phyloP scores from a whole-genome alignment of 2,329 filamentous ascomycete species.

The Aspergillus versicolor region DNA sequence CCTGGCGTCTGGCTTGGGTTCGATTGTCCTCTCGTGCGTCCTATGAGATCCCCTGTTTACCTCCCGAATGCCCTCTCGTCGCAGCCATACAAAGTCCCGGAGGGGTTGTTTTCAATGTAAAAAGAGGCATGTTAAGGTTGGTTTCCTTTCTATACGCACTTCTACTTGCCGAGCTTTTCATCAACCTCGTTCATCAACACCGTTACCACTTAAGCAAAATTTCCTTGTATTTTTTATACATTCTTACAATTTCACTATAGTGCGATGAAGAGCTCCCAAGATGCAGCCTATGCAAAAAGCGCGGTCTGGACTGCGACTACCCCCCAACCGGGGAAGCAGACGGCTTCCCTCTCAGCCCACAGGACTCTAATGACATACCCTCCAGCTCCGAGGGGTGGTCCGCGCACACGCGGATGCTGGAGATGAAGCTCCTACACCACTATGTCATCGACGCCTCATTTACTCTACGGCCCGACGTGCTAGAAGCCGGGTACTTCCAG shows the following conservation, averaged over 20 bases:
- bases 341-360: constrained; percentile 20
- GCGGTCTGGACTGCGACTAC: constrained; percentile 39
- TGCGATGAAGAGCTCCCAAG: constrained; percentile 39
- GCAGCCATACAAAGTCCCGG: constrained; percentile 41
- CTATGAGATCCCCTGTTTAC: not conserved
- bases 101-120: constrained; percentile 42
- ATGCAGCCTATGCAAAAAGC: constrained; percentile 38
- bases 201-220: not conserved
- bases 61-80: constrained; percentile 30
- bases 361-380: constrained; percentile 18
- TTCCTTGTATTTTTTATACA: not conserved
- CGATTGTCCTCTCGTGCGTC: not conserved
- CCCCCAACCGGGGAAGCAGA: constrained; percentile 25
- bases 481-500: constrained; percentile 35
- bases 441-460: constrained; percentile 38
- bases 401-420: constrained; percentile 28
- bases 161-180: constrained; percentile 1
- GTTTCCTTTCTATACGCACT: not conserved
- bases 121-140: constrained; percentile 40
- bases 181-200: not conserved
- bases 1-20: not conserved
- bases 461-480: constrained; percentile 31
- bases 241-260: constrained; percentile 20
- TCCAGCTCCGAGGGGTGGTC: constrained; percentile 11
- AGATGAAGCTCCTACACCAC: constrained; percentile 40